These are phyloP conservation scores for Candolleomyces efflorescens DNA, from an alignment of 768 basidiomycete genomes.

Conservation along the genomic window DNA sequence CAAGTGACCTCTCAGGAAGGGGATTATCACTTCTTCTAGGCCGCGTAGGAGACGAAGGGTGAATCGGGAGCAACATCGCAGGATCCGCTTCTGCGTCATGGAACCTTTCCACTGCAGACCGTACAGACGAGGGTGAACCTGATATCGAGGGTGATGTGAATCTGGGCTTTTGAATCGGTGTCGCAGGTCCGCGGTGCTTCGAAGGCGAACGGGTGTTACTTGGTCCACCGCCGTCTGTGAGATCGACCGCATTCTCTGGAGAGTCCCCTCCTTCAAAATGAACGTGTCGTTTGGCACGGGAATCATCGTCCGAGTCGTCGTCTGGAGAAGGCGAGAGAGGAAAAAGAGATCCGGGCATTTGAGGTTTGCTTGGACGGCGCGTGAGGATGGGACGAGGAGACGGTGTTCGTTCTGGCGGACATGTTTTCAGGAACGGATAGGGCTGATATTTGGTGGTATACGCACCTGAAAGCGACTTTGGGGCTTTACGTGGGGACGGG, in stretches of 20 bases:
- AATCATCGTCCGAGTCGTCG: background rate
- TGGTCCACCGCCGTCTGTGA: background rate
- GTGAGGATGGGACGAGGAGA: slow-evolving; percentile 18
- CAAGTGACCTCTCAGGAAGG: background rate
- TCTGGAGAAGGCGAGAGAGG: slow-evolving; percentile 68
- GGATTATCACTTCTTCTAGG: background rate
- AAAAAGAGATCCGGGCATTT: slow-evolving; percentile 80
- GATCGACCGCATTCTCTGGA: slow-evolving; percentile 2
- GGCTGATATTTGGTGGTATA: background rate
- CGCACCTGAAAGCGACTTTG: background rate
- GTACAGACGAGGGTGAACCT: slow-evolving; percentile 33
- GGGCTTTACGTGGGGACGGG: background rate
- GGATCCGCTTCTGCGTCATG: slow-evolving; percentile 9
- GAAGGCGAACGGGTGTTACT: background rate
- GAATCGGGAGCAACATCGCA: background rate
- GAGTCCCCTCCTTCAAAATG: slow-evolving; percentile 5
- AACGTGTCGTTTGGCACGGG: background rate
- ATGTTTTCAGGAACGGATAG: background rate
- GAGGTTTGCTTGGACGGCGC: slow-evolving; percentile 25
- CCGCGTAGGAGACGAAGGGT: background rate
- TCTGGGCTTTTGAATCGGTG: background rate
- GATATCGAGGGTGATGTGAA: slow-evolving; percentile 1
- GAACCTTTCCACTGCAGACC: slow-evolving; percentile 47
- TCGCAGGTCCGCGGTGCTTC: background rate
- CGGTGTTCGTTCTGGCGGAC: slow-evolving; percentile 17